These are phyloP conservation scores for Chlorella sorokiniana DNA, from an alignment of 139 green algal species.

Conservation along the genomic window DNA sequence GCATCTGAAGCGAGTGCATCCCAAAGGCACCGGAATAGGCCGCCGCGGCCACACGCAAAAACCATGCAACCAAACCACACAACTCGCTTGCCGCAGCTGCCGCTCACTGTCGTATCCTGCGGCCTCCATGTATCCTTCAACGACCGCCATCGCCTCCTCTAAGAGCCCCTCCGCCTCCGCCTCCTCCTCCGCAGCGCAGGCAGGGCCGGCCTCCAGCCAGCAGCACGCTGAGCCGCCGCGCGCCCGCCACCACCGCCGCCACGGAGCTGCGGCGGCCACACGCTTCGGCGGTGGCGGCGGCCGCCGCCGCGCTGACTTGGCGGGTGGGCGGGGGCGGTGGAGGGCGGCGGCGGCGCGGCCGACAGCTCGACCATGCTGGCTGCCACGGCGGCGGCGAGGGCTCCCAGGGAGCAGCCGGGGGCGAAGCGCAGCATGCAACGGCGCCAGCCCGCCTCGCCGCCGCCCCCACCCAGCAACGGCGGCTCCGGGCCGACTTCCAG, in stretches of 20 bases:
- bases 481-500: too few relatives aligned
- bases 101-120: constrained; percentile 8
- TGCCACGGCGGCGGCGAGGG: neutral
- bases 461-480: too few relatives aligned
- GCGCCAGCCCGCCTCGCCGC: neutral
- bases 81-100: too few relatives aligned
- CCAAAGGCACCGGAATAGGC: too few relatives aligned
- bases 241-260: neutral
- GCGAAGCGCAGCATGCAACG: neutral
- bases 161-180: neutral
- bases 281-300: neutral
- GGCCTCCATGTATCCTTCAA: constrained; percentile 10
- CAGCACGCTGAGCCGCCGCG: neutral
- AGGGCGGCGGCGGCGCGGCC: neutral
- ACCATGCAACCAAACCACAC: neutral
- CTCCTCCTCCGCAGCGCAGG: neutral
- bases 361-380: constrained; percentile 9
- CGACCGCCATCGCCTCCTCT: neutral
- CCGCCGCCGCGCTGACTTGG: neutral
- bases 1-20: too few relatives aligned
- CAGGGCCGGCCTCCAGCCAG: neutral
- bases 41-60: neutral
- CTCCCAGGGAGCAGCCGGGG: neutral
- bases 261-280: neutral
- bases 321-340: neutral